Evolutionary conservation across 1,284 basidiomycete species (phyloP).

Genomic region (Peniophora sp.): DNA sequence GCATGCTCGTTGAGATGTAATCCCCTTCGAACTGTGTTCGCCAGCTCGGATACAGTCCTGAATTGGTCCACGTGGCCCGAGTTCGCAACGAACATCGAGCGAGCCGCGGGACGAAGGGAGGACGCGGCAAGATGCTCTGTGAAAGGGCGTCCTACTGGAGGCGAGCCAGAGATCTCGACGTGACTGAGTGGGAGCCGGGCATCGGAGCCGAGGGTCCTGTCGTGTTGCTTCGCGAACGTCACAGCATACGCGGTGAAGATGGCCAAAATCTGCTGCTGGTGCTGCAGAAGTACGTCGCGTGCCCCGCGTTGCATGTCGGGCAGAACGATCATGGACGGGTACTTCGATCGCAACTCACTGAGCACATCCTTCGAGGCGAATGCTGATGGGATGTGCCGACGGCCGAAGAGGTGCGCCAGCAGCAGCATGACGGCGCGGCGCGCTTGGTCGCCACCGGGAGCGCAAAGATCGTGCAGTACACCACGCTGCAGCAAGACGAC

Average conservation of each 20-base stretch:
- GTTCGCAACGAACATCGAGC: slow-evolving; percentile 54
- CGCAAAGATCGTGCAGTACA: slow-evolving; percentile 49
- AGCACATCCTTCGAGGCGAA: slow-evolving; percentile 30
- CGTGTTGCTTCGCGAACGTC: slow-evolving; percentile 37
- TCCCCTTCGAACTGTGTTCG: slow-evolving; percentile 40
- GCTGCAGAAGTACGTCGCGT: slow-evolving; percentile 30
- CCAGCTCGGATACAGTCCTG: slow-evolving; percentile 39
- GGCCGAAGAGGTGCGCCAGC: slow-evolving; percentile 53
- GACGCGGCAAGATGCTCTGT: slow-evolving; percentile 27
- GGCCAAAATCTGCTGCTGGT: slow-evolving; percentile 41
- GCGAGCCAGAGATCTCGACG: slow-evolving; percentile 11
- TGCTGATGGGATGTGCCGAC: slow-evolving; percentile 39
- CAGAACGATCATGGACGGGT: slow-evolving; percentile 49
- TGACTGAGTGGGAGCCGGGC: slow-evolving; percentile 25
- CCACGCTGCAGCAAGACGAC: slow-evolving; percentile 50
- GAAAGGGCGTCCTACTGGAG: slow-evolving; percentile 15
- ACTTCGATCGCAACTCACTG: slow-evolving; percentile 30
- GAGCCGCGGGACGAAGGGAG: slow-evolving; percentile 28
- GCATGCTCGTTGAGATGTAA: slow-evolving; percentile 48
- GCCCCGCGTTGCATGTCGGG: slow-evolving; percentile 37
- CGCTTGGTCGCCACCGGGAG: slow-evolving; percentile 30
- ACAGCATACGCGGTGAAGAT: slow-evolving; percentile 49
- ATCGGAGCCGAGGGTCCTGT: slow-evolving; percentile 55
- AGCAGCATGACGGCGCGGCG: slow-evolving; percentile 44
- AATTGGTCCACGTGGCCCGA: slow-evolving; percentile 57